Conservation (phyloP, 1,284 basidiomycete genomes). For the Marasmius tenuissimus region DNA sequence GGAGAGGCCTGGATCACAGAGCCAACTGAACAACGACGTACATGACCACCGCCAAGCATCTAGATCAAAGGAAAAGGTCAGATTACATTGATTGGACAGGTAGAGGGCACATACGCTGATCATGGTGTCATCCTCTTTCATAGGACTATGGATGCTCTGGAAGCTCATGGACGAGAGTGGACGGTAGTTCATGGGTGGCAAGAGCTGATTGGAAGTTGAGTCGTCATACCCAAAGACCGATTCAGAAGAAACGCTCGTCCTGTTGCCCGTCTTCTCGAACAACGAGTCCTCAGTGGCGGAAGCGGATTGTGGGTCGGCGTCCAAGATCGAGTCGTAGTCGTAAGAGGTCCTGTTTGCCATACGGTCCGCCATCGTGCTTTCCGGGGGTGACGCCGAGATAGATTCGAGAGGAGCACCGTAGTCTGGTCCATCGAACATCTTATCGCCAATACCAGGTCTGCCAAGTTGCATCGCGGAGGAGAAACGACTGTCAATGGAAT, state of each 20-base stretch:
- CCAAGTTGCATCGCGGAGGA: constrained; percentile 52
- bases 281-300: constrained; percentile 52
- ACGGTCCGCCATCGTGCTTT: constrained; percentile 28
- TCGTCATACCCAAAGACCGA: constrained; percentile 65
- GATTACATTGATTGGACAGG: background rate
- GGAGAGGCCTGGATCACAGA: constrained; percentile 73
- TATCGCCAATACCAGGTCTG: constrained; percentile 80
- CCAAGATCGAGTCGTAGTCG: constrained; percentile 58
- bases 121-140: constrained; percentile 76
- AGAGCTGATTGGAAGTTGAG: constrained; percentile 30
- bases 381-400: constrained; percentile 69
- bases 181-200: constrained; percentile 51
- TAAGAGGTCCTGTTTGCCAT: constrained; percentile 37
- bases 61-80: constrained; percentile 26
- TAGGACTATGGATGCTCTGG: constrained; percentile 47
- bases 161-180: constrained; percentile 66
- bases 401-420: constrained; percentile 58
- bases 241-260: constrained; percentile 53
- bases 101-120: constrained; percentile 54
- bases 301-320: constrained; percentile 40
- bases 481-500: constrained; percentile 67
- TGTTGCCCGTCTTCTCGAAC: constrained; percentile 61
- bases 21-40: constrained; percentile 64
- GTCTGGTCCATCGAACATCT: constrained; percentile 78
- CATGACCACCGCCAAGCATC: constrained; percentile 77